Percentiles rank a stretch among this genome's conserved stretches.
Conservation (phyloP, 805 yeast species). For the Hanseniaspora jakobsenii region DNA sequence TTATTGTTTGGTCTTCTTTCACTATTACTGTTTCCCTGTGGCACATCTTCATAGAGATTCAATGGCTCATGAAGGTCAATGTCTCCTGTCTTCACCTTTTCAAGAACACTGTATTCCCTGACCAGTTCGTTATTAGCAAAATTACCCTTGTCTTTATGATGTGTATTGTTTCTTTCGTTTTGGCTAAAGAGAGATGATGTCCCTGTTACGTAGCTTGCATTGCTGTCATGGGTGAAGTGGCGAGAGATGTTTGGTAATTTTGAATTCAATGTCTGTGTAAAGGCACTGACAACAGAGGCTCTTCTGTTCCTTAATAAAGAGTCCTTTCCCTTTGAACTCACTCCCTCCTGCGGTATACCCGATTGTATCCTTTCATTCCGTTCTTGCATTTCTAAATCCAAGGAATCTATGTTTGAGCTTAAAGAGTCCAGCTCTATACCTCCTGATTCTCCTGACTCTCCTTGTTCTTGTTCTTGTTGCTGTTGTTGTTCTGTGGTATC, state of each 20-base stretch:
- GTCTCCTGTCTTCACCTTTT: conserved; percentile 24
- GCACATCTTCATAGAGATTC: conserved; percentile 18
- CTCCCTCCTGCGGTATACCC: too few relatives aligned
- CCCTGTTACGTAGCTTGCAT: too few relatives aligned
- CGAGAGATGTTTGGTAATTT: too few relatives aligned
- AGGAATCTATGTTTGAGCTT: not conserved
- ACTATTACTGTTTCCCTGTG: conserved; percentile 4
- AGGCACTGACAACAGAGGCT: not conserved
- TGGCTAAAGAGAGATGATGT: not conserved
- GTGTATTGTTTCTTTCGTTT: not conserved
- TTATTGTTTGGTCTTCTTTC: too few relatives aligned
- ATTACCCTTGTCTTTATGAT: not conserved
- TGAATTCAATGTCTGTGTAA: conserved; percentile 3
- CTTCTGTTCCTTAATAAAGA: not conserved
- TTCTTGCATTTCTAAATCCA: not conserved
- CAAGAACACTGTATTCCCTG: conserved; percentile 30
- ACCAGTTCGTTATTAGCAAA: conserved; percentile 20
- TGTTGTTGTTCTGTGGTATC: too few relatives aligned
- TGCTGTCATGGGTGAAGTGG: too few relatives aligned
- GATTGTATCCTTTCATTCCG: too few relatives aligned
- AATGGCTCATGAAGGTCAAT: conserved; percentile 26
- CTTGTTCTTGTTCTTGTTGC: too few relatives aligned
- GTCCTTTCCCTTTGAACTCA: too few relatives aligned
- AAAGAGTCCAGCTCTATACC: not conserved
- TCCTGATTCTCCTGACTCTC: not conserved